Base-by-base conservation (phyloP, 2,329 filamentous ascomycete species). In the Fonsecaea multimorphosa region DNA sequence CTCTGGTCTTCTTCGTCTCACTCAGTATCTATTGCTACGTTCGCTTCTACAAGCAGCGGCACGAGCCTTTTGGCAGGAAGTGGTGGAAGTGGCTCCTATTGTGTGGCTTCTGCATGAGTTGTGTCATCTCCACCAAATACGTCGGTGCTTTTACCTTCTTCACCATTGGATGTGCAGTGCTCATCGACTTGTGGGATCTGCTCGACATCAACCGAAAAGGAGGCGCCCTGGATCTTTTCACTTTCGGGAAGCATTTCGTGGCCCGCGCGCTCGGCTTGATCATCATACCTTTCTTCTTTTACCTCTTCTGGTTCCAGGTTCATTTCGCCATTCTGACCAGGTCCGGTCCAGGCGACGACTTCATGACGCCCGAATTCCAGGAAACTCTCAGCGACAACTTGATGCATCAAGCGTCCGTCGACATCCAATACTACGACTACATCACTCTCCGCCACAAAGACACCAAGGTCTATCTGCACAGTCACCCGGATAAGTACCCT, bases 1-100 rank as follows among this genome's bases (percentile, higher is more conserved):
- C 93, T 3, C 84, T 99, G 66, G 91, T 99, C 66, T 87, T 98
- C 70, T 93, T 94, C 78, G 98, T 99, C 93, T 93, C 95, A 4
- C 89, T 95, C 79, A 97, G 93, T 78, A 85, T 99, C 63, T 85
- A 97, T 63, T 93, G 87, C 83, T 99, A 99, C 80, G 90, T 99
- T 80, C 92, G 93, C 73, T 99, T 98, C 82, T 98, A 98, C 84
- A 99, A 98, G 85, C 83, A 94, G 72, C 87, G 95, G 72, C 93
- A 98, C 74, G 85, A 89, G 70, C 86, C 95, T 2, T 99, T 99
- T 78, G 88, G 91, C 66, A 87, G 93, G 68, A 98, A 99, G 81
- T 99, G 95, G 95, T 99, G 95, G 95, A 99, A 99, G 80, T 99
- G 95, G 95, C 86, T 99, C 66, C 87, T 99, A 68, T 81, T 98